Evolutionary conservation across 2,329 filamentous ascomycete genomes (phyloP).

Genomic region (Furcasterigmium furcatum): DNA sequence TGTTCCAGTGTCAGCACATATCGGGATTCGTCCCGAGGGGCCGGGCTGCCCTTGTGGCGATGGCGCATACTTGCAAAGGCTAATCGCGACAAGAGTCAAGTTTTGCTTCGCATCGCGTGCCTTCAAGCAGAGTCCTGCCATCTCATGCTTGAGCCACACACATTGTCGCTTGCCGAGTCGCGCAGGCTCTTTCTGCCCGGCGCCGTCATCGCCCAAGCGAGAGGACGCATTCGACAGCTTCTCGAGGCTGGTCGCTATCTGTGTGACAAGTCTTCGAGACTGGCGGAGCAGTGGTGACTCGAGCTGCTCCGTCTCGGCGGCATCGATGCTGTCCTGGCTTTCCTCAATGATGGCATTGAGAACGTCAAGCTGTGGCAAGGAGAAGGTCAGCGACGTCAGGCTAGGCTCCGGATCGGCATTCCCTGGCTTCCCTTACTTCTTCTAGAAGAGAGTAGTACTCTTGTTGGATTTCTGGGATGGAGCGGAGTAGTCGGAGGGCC

Average conservation of each 20-base stretch:
- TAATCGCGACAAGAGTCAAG: background rate
- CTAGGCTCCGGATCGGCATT: background rate
- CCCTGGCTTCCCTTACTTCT: background rate
- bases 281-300: no score
- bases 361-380: background rate
- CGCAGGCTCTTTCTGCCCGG: background rate
- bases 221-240: no score
- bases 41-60: no score
- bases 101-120: background rate
- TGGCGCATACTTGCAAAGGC: no score
- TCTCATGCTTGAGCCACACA: background rate
- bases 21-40: no score
- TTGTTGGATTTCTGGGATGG: background rate
- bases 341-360: background rate
- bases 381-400: background rate
- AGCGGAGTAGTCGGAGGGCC: background rate
- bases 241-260: no score
- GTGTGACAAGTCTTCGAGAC: no score
- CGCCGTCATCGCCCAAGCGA: background rate
- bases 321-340: no score
- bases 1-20: no score
- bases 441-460: slow-evolving; percentile 1
- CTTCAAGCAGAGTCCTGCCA: background rate
- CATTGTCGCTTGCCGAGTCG: background rate
- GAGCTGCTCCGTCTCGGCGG: no score